Conservation (phyloP, 768 basidiomycete species). For the Agrocybe pediades region DNA sequence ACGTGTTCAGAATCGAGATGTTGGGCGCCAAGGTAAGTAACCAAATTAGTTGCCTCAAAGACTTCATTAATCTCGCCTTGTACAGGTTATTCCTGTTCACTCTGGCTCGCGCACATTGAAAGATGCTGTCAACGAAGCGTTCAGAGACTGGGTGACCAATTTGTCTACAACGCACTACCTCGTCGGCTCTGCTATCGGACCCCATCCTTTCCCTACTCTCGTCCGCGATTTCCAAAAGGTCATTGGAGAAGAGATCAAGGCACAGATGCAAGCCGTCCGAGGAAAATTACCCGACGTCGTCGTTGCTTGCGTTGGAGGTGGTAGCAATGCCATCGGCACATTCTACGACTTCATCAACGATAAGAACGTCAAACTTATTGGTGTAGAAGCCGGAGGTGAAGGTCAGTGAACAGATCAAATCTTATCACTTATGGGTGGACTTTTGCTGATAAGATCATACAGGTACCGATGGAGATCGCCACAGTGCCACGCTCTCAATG, state of each 20-base stretch:
- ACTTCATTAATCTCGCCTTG: not conserved
- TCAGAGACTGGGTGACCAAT: slow-evolving; percentile 99
- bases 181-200: slow-evolving; percentile 96
- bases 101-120: slow-evolving; percentile 96
- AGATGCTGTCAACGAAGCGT: slow-evolving; percentile 97
- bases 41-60: not conserved
- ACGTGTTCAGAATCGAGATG: slow-evolving; percentile 98
- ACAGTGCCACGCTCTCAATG: slow-evolving; percentile 91
- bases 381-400: slow-evolving; percentile 98
- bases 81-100: slow-evolving; percentile 87
- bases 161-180: slow-evolving; percentile 93
- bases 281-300: slow-evolving; percentile 93
- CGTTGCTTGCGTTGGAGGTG: slow-evolving; percentile 97
- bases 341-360: slow-evolving; percentile 97
- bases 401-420: slow-evolving; percentile 44
- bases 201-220: slow-evolving; percentile 98
- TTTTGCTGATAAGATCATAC: slow-evolving; percentile 1
- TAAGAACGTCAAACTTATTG: slow-evolving; percentile 81
- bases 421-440: slow-evolving; percentile 2
- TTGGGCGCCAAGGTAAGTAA: slow-evolving; percentile 79
- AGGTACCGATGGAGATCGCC: slow-evolving; percentile 83
- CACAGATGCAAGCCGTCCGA: slow-evolving; percentile 67
- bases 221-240: slow-evolving; percentile 98
- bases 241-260: slow-evolving; percentile 93
- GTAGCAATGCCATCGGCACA: slow-evolving; percentile 95